These are phyloP conservation scores for Erythrobasidium hasegawianum DNA, from an alignment of 1,284 basidiomycete genomes.

Conservation along the genomic window DNA sequence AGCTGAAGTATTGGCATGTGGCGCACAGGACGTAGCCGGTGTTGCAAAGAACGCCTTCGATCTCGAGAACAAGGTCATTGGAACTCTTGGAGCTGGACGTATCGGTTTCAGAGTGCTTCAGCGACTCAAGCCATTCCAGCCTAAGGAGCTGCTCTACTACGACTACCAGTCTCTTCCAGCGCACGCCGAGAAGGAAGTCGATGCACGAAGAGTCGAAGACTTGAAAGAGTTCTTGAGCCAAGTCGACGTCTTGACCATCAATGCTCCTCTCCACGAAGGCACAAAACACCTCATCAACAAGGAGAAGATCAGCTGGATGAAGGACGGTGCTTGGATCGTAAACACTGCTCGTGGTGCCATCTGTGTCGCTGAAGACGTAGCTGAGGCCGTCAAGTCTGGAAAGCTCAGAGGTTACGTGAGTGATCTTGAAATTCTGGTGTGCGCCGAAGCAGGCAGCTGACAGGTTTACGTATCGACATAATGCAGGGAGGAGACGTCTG, in stretches of 20 bases:
- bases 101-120: slow-evolving; percentile 87
- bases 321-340: slow-evolving; percentile 59
- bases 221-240: slow-evolving; percentile 80
- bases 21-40: slow-evolving; percentile 42
- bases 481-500: slow-evolving; percentile 49
- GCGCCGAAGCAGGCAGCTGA: neutral
- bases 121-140: slow-evolving; percentile 79
- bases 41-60: slow-evolving; percentile 59
- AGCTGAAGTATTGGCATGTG: slow-evolving; percentile 61
- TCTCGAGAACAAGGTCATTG: slow-evolving; percentile 85
- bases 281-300: slow-evolving; percentile 71
- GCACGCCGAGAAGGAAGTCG: slow-evolving; percentile 67
- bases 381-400: slow-evolving; percentile 70
- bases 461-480: no score
- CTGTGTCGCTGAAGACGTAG: slow-evolving; percentile 76
- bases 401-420: slow-evolving; percentile 59
- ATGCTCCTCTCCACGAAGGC: slow-evolving; percentile 85
- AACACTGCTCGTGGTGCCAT: slow-evolving; percentile 65
- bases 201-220: slow-evolving; percentile 71
- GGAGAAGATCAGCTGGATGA: slow-evolving; percentile 81
- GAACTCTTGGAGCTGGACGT: slow-evolving; percentile 66
- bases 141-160: slow-evolving; percentile 88
- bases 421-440: slow-evolving; percentile 61
- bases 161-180: slow-evolving; percentile 79
- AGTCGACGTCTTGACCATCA: slow-evolving; percentile 75